Conservation (phyloP, 2,329 filamentous ascomycete species). For the Waltergamsia citrina region DNA sequence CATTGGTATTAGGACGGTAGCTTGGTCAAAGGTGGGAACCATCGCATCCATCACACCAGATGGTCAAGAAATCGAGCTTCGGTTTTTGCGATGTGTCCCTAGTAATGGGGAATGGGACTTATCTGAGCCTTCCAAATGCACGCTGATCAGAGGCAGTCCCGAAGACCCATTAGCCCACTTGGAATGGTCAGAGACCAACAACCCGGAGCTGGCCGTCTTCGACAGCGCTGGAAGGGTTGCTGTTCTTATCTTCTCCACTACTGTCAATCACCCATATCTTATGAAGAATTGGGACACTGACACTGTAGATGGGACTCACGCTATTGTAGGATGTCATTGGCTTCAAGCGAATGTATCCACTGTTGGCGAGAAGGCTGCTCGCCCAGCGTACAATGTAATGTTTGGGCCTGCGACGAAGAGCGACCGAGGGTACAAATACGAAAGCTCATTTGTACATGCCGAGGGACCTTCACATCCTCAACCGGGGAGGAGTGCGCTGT, state of each 20-base stretch:
- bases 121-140: constrained; percentile 57
- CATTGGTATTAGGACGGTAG: constrained; percentile 50
- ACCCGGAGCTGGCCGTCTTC: constrained; percentile 72
- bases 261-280: constrained; percentile 62
- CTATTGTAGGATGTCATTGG: constrained; percentile 82
- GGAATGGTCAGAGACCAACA: constrained; percentile 65
- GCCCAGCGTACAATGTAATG: constrained; percentile 32
- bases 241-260: constrained; percentile 61
- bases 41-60: constrained; percentile 74
- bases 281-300: constrained; percentile 57
- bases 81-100: constrained; percentile 60
- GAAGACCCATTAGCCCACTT: constrained; percentile 68
- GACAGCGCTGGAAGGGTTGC: constrained; percentile 71
- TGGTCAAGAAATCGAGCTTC: constrained; percentile 60
- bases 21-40: constrained; percentile 82
- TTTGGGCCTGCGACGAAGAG: constrained; percentile 54
- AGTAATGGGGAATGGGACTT: constrained; percentile 67
- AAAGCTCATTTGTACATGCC: constrained; percentile 54
- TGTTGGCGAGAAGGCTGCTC: constrained; percentile 1
- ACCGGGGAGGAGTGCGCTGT: constrained; percentile 59
- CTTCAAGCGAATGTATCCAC: constrained; percentile 34
- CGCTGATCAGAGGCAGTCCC: constrained; percentile 51
- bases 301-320: constrained; percentile 58
- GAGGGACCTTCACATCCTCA: constrained; percentile 67
- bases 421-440: constrained; percentile 57